Evolutionary conservation across 2,329 filamentous ascomycete species (phyloP).

Genomic region (Macrophomina pseudophaseolina): DNA sequence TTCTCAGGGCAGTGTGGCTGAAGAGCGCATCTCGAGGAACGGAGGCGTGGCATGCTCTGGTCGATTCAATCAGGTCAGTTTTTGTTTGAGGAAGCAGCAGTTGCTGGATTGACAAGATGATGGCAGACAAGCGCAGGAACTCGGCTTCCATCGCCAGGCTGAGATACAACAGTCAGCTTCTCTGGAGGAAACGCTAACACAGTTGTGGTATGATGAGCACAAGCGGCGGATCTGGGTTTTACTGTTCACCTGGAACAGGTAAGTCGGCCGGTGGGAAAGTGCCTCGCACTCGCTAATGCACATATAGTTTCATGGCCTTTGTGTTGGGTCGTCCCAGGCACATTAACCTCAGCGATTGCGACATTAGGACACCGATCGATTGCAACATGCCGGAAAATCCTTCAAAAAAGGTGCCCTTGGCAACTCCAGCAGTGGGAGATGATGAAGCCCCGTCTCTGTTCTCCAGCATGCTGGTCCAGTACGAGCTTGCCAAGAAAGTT

Average conservation of each 20-base stretch:
- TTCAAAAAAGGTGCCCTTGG: slow-evolving; percentile 1
- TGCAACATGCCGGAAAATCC: slow-evolving; percentile 9
- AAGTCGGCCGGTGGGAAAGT: background rate
- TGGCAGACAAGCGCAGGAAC: slow-evolving; percentile 1
- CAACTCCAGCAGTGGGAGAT: background rate
- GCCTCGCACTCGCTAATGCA: background rate
- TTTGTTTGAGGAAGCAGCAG: fast-evolving
- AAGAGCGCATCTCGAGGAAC: slow-evolving; percentile 12
- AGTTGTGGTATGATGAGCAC: slow-evolving; percentile 11
- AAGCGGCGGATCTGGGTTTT: slow-evolving; percentile 11
- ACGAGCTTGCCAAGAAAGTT: slow-evolving; percentile 6
- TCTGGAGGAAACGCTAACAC: background rate
- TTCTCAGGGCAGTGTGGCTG: slow-evolving; percentile 12
- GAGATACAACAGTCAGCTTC: slow-evolving; percentile 2
- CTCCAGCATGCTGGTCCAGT: background rate
- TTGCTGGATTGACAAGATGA: background rate
- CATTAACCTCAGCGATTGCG: slow-evolving; percentile 11
- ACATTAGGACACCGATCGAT: slow-evolving; percentile 11
- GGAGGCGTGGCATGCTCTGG: slow-evolving; percentile 8
- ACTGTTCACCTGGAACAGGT: slow-evolving; percentile 17
- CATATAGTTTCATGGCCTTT: slow-evolving; percentile 6
- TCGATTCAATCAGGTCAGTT: background rate
- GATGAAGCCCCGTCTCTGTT: background rate
- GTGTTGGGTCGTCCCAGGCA: background rate
- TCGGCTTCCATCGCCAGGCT: slow-evolving; percentile 13